Conservation (phyloP, 2,329 filamentous ascomycete genomes). For the Penicillium sp. region DNA sequence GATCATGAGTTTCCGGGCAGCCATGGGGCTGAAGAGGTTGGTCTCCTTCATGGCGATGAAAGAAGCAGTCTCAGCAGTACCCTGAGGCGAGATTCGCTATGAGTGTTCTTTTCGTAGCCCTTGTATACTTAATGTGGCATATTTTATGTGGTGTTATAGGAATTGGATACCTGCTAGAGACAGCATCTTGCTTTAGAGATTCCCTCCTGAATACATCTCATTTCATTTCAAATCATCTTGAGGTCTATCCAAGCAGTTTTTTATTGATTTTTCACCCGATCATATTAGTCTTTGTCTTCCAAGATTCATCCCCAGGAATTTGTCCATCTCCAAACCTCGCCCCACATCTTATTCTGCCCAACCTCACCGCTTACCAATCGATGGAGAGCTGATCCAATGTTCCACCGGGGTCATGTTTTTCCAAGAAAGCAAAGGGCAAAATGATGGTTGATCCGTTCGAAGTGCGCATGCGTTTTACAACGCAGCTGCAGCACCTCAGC, state of each 20-base stretch:
- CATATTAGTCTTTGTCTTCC: not conserved
- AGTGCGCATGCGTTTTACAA: slow-evolving; percentile 95
- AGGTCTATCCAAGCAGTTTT: not conserved
- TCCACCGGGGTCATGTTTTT: not conserved
- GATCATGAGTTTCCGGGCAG: slow-evolving; percentile 26
- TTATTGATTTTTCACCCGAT: not conserved
- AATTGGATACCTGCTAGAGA: not conserved
- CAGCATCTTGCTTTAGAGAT: not conserved
- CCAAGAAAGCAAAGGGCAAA: slow-evolving; percentile 16
- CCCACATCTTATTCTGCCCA: slow-evolving; percentile 3
- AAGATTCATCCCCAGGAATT: not conserved
- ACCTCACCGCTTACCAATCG: slow-evolving; percentile 19
- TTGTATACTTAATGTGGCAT: not conserved
- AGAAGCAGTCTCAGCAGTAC: slow-evolving; percentile 32
- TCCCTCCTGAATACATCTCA: slow-evolving; percentile 1
- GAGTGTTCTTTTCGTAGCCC: slow-evolving; percentile 2
- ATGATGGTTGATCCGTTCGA: slow-evolving; percentile 87
- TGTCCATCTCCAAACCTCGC: not conserved
- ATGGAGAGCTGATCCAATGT: not conserved
- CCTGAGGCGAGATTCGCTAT: slow-evolving; percentile 33
- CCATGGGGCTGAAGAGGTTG: slow-evolving; percentile 35
- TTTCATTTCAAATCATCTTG: too few species aligned
- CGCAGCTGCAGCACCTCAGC: slow-evolving; percentile 83
- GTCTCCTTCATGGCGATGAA: slow-evolving; percentile 38
- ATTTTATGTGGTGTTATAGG: slow-evolving; percentile 1